Percentiles rank a stretch among this genome's conserved stretches.
phyloP scores from a whole-genome alignment of 2,329 filamentous ascomycete genomes.

The Ascochyta lentis region DNA sequence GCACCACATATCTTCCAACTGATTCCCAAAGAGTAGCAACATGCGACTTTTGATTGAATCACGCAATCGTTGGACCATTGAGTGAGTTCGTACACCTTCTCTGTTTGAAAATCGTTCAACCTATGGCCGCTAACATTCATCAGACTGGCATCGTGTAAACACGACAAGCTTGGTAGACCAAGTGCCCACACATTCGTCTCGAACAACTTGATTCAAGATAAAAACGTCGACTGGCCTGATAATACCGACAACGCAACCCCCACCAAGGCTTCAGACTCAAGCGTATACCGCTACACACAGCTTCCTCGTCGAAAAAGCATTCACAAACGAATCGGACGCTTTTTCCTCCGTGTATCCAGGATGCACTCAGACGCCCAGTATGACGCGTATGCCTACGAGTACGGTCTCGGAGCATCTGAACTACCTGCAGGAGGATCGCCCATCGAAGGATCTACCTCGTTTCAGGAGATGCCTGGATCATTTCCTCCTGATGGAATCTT shows the following conservation, averaged over 20 bases:
- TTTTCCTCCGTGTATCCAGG: constrained; percentile 1
- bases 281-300: not conserved
- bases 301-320: constrained; percentile 9
- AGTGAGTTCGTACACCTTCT: constrained; percentile 17
- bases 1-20: not conserved
- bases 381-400: not conserved
- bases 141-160: constrained; percentile 12
- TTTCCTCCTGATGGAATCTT: not conserved
- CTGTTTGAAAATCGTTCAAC: not conserved
- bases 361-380: not conserved
- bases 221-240: not conserved
- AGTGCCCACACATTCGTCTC: not conserved
- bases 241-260: not conserved
- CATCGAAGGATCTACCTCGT: not conserved
- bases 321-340: not conserved
- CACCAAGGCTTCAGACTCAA: not conserved
- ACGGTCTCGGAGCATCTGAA: not conserved
- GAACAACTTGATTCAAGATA: too few relatives aligned
- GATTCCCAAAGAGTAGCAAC: not conserved
- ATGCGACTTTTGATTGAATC: constrained; percentile 18
- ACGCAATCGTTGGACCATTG: constrained; percentile 6
- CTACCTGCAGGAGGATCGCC: not conserved
- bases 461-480: constrained; percentile 10
- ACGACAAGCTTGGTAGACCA: not conserved
- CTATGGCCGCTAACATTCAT: not conserved